Evolutionary conservation across 1,284 basidiomycete genomes (phyloP).

Genomic region (Ceratobasidium sp.): DNA sequence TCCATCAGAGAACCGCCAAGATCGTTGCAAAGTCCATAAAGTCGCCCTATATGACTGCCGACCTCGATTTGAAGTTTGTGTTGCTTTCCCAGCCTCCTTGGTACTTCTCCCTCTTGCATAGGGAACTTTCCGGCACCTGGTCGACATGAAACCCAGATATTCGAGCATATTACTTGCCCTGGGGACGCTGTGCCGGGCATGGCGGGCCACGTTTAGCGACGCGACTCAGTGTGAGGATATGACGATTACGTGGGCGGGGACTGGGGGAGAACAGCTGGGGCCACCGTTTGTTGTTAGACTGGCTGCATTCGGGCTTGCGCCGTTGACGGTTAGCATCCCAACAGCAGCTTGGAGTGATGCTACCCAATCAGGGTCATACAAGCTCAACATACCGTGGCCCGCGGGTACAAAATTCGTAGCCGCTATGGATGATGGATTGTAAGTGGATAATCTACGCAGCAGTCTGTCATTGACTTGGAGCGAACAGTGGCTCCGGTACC

Average conservation of each 20-base stretch:
- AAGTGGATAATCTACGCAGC: not conserved
- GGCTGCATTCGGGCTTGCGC: slow-evolving; percentile 23
- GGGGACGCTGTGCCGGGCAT: slow-evolving; percentile 17
- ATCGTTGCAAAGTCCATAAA: not conserved
- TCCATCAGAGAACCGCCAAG: slow-evolving; percentile 6
- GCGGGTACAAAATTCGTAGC: slow-evolving; percentile 10
- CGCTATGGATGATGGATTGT: slow-evolving; percentile 26
- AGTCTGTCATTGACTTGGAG: not conserved
- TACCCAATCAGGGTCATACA: slow-evolving; percentile 9
- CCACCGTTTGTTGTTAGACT: slow-evolving; percentile 24
- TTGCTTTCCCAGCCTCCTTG: not conserved
- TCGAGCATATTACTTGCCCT: slow-evolving; percentile 2
- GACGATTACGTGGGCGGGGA: slow-evolving; percentile 13
- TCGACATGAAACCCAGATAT: not conserved
- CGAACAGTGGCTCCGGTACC: not conserved
- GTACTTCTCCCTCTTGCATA: not conserved
- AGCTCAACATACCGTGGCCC: slow-evolving; percentile 18
- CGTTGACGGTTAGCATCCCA: slow-evolving; percentile 12
- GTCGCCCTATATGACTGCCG: not conserved
- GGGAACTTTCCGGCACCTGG: not conserved
- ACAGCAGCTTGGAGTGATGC: slow-evolving; percentile 12
- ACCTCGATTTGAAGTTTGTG: not conserved
- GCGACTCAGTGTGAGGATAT: slow-evolving; percentile 10
- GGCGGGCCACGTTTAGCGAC: slow-evolving; percentile 6
- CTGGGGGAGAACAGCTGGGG: not conserved